A percentile compares a stretch with the other conserved stretches of the same genome.
Evolutionary conservation across 2,329 filamentous ascomycete species (phyloP).

Genomic region (Fusarium multiceps): DNA sequence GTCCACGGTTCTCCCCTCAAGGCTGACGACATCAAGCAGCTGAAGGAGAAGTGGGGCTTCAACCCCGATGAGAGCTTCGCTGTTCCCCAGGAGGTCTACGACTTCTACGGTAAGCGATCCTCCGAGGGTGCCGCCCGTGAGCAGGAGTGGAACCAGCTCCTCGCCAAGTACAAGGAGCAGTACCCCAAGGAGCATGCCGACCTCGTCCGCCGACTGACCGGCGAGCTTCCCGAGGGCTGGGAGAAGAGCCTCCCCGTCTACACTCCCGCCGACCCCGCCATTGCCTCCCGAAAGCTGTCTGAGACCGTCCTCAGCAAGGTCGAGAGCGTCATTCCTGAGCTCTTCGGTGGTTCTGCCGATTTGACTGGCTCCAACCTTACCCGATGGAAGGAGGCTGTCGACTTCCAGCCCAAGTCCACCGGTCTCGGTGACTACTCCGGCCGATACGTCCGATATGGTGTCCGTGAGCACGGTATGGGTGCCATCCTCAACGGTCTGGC

Average conservation of each 20-base stretch:
- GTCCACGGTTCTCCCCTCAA: slow-evolving; percentile 98
- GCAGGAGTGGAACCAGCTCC: slow-evolving; percentile 93
- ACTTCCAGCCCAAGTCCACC: slow-evolving; percentile 92
- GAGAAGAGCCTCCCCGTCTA: slow-evolving; percentile 93
- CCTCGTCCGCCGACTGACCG: slow-evolving; percentile 80
- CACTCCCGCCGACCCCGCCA: slow-evolving; percentile 83
- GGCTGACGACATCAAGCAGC: slow-evolving; percentile 89
- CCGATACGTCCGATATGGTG: slow-evolving; percentile 92
- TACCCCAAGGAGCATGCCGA: slow-evolving; percentile 84
- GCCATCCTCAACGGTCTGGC: slow-evolving; percentile 95
- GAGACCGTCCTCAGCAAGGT: slow-evolving; percentile 93
- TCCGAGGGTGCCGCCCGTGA: slow-evolving; percentile 88
- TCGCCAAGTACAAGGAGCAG: slow-evolving; percentile 85
- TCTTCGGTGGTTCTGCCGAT: slow-evolving; percentile 96
- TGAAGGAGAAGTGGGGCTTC: slow-evolving; percentile 97
- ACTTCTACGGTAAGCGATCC: slow-evolving; percentile 86
- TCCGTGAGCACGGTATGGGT: slow-evolving; percentile 92
- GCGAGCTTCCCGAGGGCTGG: slow-evolving; percentile 94
- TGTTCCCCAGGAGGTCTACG: slow-evolving; percentile 95
- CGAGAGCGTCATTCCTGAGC: slow-evolving; percentile 83
- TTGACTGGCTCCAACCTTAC: slow-evolving; percentile 99
- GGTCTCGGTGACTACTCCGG: slow-evolving; percentile 90
- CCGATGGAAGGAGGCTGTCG: slow-evolving; percentile 94
- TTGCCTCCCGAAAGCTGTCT: slow-evolving; percentile 95
- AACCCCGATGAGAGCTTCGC: slow-evolving; percentile 93